phyloP scores from a whole-genome alignment of 768 basidiomycete species.

The Auricularia heimuer region DNA sequence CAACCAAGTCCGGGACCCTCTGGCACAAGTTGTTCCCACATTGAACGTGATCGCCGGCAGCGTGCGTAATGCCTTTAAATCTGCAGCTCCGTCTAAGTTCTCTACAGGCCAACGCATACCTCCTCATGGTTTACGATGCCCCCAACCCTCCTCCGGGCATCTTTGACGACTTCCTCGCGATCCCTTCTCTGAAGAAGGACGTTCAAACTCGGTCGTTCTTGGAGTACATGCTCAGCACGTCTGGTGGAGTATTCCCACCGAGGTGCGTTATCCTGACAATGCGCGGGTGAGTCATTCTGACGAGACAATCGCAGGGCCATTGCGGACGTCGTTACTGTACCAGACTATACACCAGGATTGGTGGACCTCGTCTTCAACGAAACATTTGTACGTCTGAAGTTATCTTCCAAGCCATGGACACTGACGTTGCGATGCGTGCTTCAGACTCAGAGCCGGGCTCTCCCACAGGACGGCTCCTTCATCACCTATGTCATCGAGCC shows the following conservation, averaged over 20 bases:
- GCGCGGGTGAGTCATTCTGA: neutral
- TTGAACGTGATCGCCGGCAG: neutral
- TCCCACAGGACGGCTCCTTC: slow-evolving; percentile 27
- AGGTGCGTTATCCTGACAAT: neutral
- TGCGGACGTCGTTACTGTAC: slow-evolving; percentile 37
- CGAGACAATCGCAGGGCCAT: slow-evolving; percentile 7
- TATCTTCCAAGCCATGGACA: neutral
- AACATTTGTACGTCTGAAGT: slow-evolving; percentile 22
- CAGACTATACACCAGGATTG: slow-evolving; percentile 25
- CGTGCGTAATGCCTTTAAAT: neutral
- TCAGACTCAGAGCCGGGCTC: slow-evolving; percentile 36
- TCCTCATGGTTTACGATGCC: slow-evolving; percentile 4
- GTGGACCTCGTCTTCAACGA: slow-evolving; percentile 37
- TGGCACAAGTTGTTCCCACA: neutral
- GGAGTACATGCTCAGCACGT: no score
- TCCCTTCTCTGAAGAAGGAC: neutral
- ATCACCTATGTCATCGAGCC: slow-evolving; percentile 31
- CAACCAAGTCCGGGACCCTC: neutral
- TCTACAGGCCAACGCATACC: neutral
- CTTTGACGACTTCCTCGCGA: slow-evolving; percentile 1
- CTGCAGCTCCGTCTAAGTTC: neutral
- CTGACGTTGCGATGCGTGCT: neutral
- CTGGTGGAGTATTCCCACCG: neutral
- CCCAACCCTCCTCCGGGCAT: slow-evolving; percentile 1
- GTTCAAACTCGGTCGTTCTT: neutral